These are phyloP conservation scores for Erythrophleum ivorense DNA, from an alignment of 331 rosid species.

Conservation along the genomic window DNA sequence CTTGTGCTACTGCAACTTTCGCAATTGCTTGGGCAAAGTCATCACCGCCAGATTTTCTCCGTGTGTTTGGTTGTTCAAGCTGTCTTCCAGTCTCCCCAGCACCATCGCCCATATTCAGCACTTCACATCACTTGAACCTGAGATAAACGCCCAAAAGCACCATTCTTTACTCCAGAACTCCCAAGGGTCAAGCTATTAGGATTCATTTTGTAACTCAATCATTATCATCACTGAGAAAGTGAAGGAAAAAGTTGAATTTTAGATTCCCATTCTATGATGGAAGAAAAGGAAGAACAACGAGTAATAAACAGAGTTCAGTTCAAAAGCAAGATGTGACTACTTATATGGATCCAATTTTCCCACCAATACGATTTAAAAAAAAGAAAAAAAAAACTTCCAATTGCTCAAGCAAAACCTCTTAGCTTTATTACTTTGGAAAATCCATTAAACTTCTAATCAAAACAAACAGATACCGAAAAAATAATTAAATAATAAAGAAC, in stretches of 20 bases:
- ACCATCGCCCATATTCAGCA: conserved; percentile 94
- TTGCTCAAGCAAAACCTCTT: neutral
- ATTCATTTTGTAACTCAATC: conserved; percentile 14
- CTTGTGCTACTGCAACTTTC: conserved; percentile 69
- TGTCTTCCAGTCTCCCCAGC: conserved; percentile 82
- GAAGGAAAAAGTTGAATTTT: neutral
- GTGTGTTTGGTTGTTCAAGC: conserved; percentile 55
- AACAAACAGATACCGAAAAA: neutral
- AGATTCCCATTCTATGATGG: conserved; percentile 11
- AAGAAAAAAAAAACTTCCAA: neutral
- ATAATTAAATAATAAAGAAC: neutral
- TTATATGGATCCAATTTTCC: neutral
- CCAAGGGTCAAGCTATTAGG: conserved; percentile 36
- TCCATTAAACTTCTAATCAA: neutral
- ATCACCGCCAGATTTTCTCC: conserved; percentile 59
- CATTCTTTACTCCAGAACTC: conserved; percentile 42
- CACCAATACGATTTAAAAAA: neutral
- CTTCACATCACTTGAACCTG: conserved; percentile 71
- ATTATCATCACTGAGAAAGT: conserved; percentile 40
- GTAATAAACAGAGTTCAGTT: neutral
- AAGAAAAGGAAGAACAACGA: neutral
- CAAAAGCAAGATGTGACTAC: conserved; percentile 35
- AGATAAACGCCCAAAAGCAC: conserved; percentile 43
- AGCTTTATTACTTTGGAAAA: neutral
- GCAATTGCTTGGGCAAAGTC: conserved; percentile 70